These are phyloP conservation scores for Apophysomyces ossiformis DNA, from an alignment of 371 early-diverging fungal species.

Conservation along the genomic window DNA sequence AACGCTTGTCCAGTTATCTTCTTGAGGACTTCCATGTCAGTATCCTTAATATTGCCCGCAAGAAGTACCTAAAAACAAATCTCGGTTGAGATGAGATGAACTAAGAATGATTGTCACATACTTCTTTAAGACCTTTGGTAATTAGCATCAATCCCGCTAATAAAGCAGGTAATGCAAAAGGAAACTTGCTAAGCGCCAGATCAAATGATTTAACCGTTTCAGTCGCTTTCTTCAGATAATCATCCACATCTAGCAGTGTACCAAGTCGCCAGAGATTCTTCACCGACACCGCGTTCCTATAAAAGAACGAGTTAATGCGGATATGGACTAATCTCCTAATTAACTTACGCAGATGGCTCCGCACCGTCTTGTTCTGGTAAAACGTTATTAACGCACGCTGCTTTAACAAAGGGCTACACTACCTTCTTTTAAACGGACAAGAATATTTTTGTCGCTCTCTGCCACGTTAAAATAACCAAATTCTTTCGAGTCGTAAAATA, in stretches of 20 bases:
- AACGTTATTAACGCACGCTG: neutral
- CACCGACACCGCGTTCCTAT: conserved; percentile 50
- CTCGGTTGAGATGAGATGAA: neutral
- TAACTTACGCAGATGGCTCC: conserved; percentile 61
- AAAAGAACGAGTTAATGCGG: no score
- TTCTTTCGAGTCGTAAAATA: conserved; percentile 59
- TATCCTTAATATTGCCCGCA: conserved; percentile 30
- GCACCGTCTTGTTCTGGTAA: conserved; percentile 67
- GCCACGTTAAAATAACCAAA: conserved; percentile 63
- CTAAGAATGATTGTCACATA: conserved; percentile 9
- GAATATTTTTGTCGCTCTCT: conserved; percentile 46
- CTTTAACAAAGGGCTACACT: neutral
- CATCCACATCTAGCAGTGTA: conserved; percentile 30
- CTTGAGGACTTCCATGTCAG: conserved; percentile 26
- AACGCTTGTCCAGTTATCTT: conserved; percentile 33
- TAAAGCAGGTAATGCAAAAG: conserved; percentile 49
- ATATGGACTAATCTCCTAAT: no score
- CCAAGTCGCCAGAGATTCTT: conserved; percentile 49
- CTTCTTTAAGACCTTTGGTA: conserved; percentile 49
- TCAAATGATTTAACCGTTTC: conserved; percentile 37
- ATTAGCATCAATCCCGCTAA: conserved; percentile 42
- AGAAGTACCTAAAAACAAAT: conserved; percentile 38
- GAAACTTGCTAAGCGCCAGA: conserved; percentile 31
- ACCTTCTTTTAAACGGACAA: conserved; percentile 69
- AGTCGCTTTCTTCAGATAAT: conserved; percentile 33